Evolutionary conservation across 148 eudicot species (phyloP).

Genomic region (Rhododendron ovatum): DNA sequence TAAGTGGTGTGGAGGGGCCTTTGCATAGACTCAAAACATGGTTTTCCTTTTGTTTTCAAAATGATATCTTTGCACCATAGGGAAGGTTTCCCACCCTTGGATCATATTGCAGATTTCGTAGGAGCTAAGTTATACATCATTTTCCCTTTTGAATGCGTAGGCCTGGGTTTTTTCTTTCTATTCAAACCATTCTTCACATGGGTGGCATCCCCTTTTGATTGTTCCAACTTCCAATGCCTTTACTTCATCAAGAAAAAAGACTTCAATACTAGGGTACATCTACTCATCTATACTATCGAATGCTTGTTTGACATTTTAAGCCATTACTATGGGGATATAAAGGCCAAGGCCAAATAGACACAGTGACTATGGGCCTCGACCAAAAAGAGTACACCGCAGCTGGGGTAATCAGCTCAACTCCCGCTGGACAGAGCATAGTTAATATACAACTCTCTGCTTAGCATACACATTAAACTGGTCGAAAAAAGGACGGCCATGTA

Average conservation of each 20-base stretch:
- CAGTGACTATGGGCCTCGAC: background rate
- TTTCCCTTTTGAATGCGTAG: background rate
- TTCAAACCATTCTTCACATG: background rate
- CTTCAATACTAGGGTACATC: background rate
- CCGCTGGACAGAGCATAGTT: background rate
- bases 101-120: background rate
- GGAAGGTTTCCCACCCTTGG: background rate
- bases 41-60: background rate
- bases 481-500: constrained; percentile 12
- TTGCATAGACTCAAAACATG: background rate
- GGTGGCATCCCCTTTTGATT: background rate
- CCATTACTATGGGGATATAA: background rate
- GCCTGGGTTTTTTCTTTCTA: background rate
- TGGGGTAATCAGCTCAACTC: background rate
- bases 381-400: background rate
- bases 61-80: background rate
- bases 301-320: background rate
- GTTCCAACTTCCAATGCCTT: background rate
- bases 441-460: background rate
- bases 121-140: background rate
- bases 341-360: background rate
- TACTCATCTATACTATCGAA: background rate
- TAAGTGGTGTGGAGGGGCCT: background rate
- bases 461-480: background rate
- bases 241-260: background rate